Evolutionary conservation across 805 yeast genomes (phyloP), one percentile per base, ranked within the genome.

Genomic region (Blastobotrys muscicola): DNA sequence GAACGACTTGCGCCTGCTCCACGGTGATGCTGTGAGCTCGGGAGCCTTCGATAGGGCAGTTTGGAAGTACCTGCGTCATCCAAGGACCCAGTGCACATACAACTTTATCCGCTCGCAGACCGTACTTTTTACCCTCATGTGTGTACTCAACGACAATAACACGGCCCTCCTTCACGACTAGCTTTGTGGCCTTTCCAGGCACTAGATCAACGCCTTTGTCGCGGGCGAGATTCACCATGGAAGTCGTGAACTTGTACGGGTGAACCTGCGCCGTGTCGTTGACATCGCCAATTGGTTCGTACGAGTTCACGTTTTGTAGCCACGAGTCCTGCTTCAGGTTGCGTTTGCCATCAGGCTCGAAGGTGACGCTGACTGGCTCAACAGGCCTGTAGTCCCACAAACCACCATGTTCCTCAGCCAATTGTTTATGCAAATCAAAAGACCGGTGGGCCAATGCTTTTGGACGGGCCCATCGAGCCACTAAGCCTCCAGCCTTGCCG

Each of bases 381-480:
- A 6, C 26, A 6, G 26, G 6, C 26, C 26, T 4, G 6, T 20
- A 20, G 26, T 20, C 26, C 26, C 26, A 20, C 26, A 20, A 6
- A 15, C 98, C 98, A 52, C 78, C 73, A 61, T 77, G 85, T 64
- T 78, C 72, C 46, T 80, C 78, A 6, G 94, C 76, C 37, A 90
- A 70, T 46, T 87, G 82, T 56, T 82, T 85, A 65, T 90, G 98
- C 49, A 90, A 70, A 50, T 76, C 74, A 65, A 87, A 92, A 39
- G 94, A 81, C 43, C 90, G 68, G 0, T 95, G 92, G 6, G 87
- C 97, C 41, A 90, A 77, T 61, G 85, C 95, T 54, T 82, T 87
- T 0, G 98, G 98, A 62, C 92, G 92, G 0, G 97, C 97, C 94
- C 97, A 89, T 15, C 84, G 72, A 1, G 97, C 97, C 41, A 90